Percentiles rank a stretch among this genome's conserved stretches.
Evolutionary conservation across 108 stramenopile genomes (phyloP).

Genomic region (Nitzschia putrida): DNA sequence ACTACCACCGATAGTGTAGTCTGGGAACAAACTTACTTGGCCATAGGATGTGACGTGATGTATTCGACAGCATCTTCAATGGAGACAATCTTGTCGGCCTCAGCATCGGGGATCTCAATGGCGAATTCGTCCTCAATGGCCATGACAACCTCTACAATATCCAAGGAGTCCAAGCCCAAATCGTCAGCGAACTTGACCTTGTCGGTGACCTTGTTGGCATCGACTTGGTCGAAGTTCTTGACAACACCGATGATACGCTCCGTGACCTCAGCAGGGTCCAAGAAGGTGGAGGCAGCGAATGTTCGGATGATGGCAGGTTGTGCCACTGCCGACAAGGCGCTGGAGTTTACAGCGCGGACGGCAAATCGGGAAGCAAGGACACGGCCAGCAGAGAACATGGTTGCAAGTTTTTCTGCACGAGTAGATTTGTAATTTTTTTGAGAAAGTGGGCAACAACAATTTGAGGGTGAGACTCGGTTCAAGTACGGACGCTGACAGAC

Average conservation of each 20-base stretch:
- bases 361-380: constrained; percentile 69
- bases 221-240: constrained; percentile 99
- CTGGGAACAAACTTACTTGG: constrained; percentile 61
- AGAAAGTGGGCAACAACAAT: too few relatives aligned
- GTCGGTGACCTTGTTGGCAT: constrained; percentile 80
- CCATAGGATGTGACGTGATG: constrained; percentile 92
- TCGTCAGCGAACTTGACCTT: constrained; percentile 91
- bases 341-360: constrained; percentile 49
- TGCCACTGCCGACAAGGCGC: constrained; percentile 33
- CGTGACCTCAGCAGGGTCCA: constrained; percentile 90
- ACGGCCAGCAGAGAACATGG: constrained; percentile 77
- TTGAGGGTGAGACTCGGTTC: too few relatives aligned
- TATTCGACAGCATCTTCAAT: constrained; percentile 94
- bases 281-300: constrained; percentile 78
- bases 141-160: constrained; percentile 99
- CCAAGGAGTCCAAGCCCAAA: constrained; percentile 97
- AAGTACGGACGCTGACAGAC: too few relatives aligned
- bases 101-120: constrained; percentile 99
- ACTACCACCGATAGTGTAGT: too few relatives aligned
- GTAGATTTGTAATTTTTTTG: too few relatives aligned
- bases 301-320: constrained; percentile 47
- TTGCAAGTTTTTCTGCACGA: not conserved
- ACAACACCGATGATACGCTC: constrained; percentile 94
- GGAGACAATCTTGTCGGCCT: constrained; percentile 96
- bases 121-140: constrained; percentile 99